Conservation (phyloP, 1,284 basidiomycete species). For the Porodaedalea pini region DNA sequence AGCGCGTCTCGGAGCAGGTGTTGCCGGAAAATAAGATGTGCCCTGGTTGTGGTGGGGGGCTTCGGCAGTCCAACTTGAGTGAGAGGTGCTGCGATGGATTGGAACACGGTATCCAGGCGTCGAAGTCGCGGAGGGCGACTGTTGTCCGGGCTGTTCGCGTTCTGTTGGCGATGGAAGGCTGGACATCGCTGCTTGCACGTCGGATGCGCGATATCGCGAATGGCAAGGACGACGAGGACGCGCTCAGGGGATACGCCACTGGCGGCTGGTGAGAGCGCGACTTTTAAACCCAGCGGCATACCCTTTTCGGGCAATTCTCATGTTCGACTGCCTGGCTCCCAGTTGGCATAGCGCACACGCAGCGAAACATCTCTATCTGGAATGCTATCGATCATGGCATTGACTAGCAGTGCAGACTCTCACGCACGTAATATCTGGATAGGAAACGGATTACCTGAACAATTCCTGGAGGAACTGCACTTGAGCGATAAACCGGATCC, state of each 20-base stretch:
- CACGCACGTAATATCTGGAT: slow-evolving; percentile 34
- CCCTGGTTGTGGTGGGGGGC: slow-evolving; percentile 55
- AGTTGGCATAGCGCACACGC: neutral
- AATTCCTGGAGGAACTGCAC: slow-evolving; percentile 35
- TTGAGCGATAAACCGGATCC: slow-evolving; percentile 39
- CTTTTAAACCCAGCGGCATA: neutral
- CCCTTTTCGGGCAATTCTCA: neutral
- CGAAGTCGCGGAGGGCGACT: slow-evolving; percentile 6
- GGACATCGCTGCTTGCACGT: slow-evolving; percentile 7
- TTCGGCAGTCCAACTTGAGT: slow-evolving; percentile 18
- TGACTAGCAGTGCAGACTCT: neutral
- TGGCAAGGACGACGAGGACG: neutral
- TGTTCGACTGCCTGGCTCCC: neutral
- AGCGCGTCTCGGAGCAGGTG: slow-evolving; percentile 36
- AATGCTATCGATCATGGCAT: no score
- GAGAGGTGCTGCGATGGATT: slow-evolving; percentile 17
- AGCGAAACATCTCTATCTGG: no score
- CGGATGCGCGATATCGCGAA: neutral
- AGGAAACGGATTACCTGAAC: slow-evolving; percentile 35
- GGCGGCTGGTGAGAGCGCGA: neutral
- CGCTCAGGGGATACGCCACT: neutral
- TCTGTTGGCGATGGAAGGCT: slow-evolving; percentile 10
- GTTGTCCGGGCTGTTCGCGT: neutral
- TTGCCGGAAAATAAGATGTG: slow-evolving; percentile 58
- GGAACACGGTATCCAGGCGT: slow-evolving; percentile 5